Percentiles rank a stretch among this genome's conserved stretches.
phyloP scores from a whole-genome alignment of 192 early-diverging fungal species.

The Backusella parvicylindrica region DNA sequence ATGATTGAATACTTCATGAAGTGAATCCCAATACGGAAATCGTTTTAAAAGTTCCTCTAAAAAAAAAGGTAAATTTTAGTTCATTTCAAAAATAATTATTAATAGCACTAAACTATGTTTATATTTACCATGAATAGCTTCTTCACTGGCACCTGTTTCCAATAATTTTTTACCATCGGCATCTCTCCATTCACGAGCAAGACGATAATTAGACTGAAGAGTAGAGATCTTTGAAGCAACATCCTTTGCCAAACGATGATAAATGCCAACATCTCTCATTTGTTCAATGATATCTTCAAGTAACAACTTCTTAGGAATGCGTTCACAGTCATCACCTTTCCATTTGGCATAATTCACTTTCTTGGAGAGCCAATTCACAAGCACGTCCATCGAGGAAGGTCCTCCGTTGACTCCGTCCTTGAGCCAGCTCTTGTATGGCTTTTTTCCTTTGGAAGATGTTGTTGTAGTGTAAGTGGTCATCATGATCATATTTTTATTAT shows the following conservation, averaged over 20 bases:
- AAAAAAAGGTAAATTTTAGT: background rate
- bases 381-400: constrained; percentile 27
- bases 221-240: constrained; percentile 31
- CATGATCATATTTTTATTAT: constrained; percentile 22
- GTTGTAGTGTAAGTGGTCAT: constrained; percentile 19
- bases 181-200: constrained; percentile 31
- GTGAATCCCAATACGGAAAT: constrained; percentile 31
- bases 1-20: constrained; percentile 23
- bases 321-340: constrained; percentile 29
- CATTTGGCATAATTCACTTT: constrained; percentile 31
- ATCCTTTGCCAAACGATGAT: constrained; percentile 29
- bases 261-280: constrained; percentile 27
- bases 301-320: constrained; percentile 26
- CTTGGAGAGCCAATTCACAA: constrained; percentile 26
- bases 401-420: constrained; percentile 31
- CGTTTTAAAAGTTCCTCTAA: constrained; percentile 28
- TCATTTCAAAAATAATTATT: background rate
- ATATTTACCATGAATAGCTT: constrained; percentile 25
- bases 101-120: background rate
- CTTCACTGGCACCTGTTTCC: constrained; percentile 21
- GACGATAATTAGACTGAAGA: constrained; percentile 27
- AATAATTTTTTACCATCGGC: constrained; percentile 24
- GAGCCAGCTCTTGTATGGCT: constrained; percentile 31
- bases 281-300: constrained; percentile 26
- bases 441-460: constrained; percentile 22